Percentiles rank a stretch among this genome's conserved stretches.
phyloP scores from a whole-genome alignment of 1,284 basidiomycete genomes.

The Cryptococcus amylolentus region DNA sequence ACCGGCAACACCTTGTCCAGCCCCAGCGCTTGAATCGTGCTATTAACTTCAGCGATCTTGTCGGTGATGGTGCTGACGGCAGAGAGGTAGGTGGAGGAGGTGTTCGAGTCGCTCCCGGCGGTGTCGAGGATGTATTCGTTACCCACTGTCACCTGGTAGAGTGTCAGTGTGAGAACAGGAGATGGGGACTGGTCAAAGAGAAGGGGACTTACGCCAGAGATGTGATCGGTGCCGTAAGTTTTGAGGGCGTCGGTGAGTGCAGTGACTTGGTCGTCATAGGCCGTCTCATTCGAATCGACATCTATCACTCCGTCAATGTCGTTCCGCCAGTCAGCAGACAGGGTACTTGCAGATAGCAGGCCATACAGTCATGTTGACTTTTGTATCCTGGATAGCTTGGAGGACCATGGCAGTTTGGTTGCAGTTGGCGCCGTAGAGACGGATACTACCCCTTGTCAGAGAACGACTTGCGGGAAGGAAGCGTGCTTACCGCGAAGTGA shows the following conservation, averaged over 20 bases:
- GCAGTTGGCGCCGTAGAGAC: constrained; percentile 53
- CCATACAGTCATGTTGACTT: constrained; percentile 80
- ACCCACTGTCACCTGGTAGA: constrained; percentile 39
- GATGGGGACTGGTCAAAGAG: too few relatives aligned
- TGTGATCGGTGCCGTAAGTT: constrained; percentile 72
- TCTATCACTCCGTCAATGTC: constrained; percentile 28
- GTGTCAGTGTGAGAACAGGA: background rate
- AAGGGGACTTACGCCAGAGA: constrained; percentile 75
- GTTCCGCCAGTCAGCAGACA: background rate
- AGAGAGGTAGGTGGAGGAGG: constrained; percentile 32
- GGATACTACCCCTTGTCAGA: constrained; percentile 17
- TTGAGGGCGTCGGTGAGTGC: constrained; percentile 61
- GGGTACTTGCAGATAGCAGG: constrained; percentile 65
- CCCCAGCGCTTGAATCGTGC: constrained; percentile 55
- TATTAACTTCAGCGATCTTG: constrained; percentile 63
- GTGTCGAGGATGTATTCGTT: constrained; percentile 71
- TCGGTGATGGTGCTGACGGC: constrained; percentile 56
- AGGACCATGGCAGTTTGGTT: constrained; percentile 57
- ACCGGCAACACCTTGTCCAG: constrained; percentile 60
- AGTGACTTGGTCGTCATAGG: constrained; percentile 70
- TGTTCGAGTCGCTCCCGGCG: constrained; percentile 23
- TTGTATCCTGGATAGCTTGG: constrained; percentile 79
- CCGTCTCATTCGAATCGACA: constrained; percentile 60
- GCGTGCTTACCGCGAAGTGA: constrained; percentile 31
- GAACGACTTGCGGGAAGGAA: background rate